Base-by-base conservation (phyloP, 2,329 filamentous ascomycete species). In the Sporothrix humicola region DNA sequence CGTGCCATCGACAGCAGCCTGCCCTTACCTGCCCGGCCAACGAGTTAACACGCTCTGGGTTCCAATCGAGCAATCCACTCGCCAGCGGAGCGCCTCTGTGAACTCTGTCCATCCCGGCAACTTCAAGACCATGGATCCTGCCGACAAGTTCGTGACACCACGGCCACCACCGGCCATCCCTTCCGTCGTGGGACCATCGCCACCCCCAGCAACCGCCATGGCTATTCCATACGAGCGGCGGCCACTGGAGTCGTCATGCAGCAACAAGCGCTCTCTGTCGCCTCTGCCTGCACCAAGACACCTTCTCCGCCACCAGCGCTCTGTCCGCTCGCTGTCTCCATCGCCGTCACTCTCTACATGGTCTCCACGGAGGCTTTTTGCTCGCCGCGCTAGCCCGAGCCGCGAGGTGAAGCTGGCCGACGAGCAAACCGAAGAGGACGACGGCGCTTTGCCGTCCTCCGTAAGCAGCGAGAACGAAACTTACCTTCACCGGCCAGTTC, bases 1-100 rank as follows among this genome's bases (percentile, higher is more conserved):
- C 1, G 86, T 92, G 77, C 91, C 92, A 20, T 91, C 88, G 12
- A 97, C 95, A 1, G 94, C 89, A 2, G 83, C 88, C 59, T 98
- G 95, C 79, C 94, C 95, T 50, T 90, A 95, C 76, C 87, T 98
- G 37, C 95, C 95, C 3, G 95, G 95, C 15, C 95, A 98, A 81
- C 88, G 88, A 1, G 89, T 98, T 80, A 98, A 98, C 82, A 89
- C 94, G 15, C 84, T 98, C 73, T 90, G 92, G 72, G 89, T 98
- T 12, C 95, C 95, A 15, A 84, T 89, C 48, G 92, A 97, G 80
- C 87, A 87, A 76, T 83, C 85, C 58, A 82, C 85, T 75, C 86
- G 89, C 74, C 82, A 86, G 74, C 88, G 91, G 75, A 92, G 91
- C 78, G 89, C 86, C 73, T 94, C 92, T 4, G 84, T 89, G 77